Evolutionary conservation across 495 filamentous ascomycete genomes (phyloP), one percentile per base, ranked within the genome.

Genomic region (Penicillium cinerascens): DNA sequence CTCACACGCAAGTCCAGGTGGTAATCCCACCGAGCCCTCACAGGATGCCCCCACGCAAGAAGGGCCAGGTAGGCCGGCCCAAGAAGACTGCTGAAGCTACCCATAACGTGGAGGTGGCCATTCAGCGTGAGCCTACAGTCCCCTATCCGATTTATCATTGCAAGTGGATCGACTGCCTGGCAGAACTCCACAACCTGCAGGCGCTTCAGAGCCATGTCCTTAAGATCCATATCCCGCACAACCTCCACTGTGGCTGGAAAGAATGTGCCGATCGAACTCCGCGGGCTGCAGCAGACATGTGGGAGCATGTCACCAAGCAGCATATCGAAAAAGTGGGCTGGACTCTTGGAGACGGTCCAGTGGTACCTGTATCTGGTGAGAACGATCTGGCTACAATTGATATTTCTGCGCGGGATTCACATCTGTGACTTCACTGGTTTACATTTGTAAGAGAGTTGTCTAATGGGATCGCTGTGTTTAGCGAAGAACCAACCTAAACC

Each of bases 171-270:
- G 64, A 69, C 7, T 95, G 89, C 59, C 73, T 75, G 5, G 82
- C 84, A 0, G 79, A 90, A 61, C 72, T 93, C 3, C 88, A 92
- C 55, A 92, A 91, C 60, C 62, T 90, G 27, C 79, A 84, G 2
- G 83, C 83, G 0, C 73, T 93, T 18, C 80, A 82, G 48, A 80
- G 78, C 47, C 89, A 95, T 62, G 60, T 92, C 18, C 57, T 74
- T 26, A 78, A 84, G 47, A 68, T 83, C 5, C 88, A 77, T 37
- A 60, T 72, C 4, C 62, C 64, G 1, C 52, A 67, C 33, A 59
- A 42, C 54, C 64, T 61, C 36, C 53, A 26, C 13, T 78, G 74
- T 44, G 53, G 40, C 18, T 78, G 74, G 74, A 46, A 59, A 18
- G 60, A 42, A 8, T 78, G 74, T 42, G 25, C 49, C 0, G 47